Evolutionary conservation across 1,284 basidiomycete genomes (phyloP).

Genomic region (Neolentinus lepideus): DNA sequence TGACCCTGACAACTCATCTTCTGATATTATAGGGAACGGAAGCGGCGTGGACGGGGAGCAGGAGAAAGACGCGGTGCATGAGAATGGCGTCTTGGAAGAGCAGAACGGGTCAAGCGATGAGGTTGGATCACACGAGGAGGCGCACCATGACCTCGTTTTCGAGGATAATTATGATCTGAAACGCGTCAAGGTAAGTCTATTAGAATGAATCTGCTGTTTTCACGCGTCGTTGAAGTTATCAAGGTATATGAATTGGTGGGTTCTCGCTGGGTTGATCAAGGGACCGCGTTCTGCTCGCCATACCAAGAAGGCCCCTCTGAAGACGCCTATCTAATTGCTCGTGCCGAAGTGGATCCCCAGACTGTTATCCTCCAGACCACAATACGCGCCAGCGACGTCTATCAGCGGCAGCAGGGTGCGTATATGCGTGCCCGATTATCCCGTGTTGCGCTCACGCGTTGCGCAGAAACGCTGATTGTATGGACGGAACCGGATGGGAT

Average conservation of each 20-base stretch:
- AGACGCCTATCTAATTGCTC: slow-evolving; percentile 80
- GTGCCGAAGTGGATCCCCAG: slow-evolving; percentile 67
- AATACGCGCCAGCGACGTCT: slow-evolving; percentile 80
- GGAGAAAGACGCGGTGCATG: neutral
- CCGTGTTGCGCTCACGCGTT: slow-evolving; percentile 3
- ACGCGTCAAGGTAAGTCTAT: slow-evolving; percentile 24
- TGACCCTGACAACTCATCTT: neutral
- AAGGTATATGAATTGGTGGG: slow-evolving; percentile 92
- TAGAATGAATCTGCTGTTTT: neutral
- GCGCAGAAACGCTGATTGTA: slow-evolving; percentile 90
- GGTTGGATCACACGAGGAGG: neutral
- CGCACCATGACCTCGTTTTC: slow-evolving; percentile 5
- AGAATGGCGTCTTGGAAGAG: neutral
- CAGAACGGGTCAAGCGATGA: neutral
- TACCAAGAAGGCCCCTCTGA: slow-evolving; percentile 66
- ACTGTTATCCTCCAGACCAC: slow-evolving; percentile 67
- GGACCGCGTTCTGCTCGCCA: slow-evolving; percentile 92
- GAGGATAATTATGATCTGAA: slow-evolving; percentile 30
- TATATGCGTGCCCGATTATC: slow-evolving; percentile 9
- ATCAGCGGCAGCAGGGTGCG: slow-evolving; percentile 88
- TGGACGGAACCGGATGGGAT: slow-evolving; percentile 96
- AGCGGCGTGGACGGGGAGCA: neutral
- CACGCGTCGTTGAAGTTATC: neutral
- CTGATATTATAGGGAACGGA: neutral
- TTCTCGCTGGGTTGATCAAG: slow-evolving; percentile 87